A percentile compares a stretch with the other conserved stretches of the same genome.
Conservation (phyloP, 805 yeast species). For the Myxozyma vanderwaltii region DNA sequence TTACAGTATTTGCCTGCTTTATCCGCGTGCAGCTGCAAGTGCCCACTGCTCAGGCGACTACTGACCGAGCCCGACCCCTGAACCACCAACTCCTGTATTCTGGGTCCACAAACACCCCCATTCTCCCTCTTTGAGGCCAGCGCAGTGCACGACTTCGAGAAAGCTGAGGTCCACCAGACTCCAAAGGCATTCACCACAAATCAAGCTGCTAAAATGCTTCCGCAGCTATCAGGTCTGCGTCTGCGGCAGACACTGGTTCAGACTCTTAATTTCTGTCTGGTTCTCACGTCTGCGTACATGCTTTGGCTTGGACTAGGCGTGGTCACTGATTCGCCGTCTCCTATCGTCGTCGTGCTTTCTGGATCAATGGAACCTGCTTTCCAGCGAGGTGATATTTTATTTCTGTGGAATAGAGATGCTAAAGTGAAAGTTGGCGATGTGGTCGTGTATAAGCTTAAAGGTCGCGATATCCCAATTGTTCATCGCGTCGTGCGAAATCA, state of each 20-base stretch:
- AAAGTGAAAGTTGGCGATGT: slow-evolving; percentile 80
- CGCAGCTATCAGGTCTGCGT: slow-evolving; percentile 40
- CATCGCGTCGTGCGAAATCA: slow-evolving; percentile 93
- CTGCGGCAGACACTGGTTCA: slow-evolving; percentile 52
- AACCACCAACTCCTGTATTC: too few species aligned
- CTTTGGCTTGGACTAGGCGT: slow-evolving; percentile 84
- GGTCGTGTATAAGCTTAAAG: slow-evolving; percentile 84
- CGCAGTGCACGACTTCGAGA: too few species aligned
- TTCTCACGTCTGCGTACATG: slow-evolving; percentile 85
- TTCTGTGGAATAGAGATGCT: slow-evolving; percentile 82
- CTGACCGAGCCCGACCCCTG: too few species aligned
- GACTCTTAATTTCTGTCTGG: slow-evolving; percentile 71
- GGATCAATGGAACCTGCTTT: slow-evolving; percentile 99
- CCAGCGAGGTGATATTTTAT: slow-evolving; percentile 93
- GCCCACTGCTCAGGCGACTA: too few species aligned
- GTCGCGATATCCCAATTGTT: slow-evolving; percentile 84
- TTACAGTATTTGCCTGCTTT: too few species aligned
- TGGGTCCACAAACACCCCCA: too few species aligned
- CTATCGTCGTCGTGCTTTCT: slow-evolving; percentile 93
- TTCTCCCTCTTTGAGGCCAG: too few species aligned
- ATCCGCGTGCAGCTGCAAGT: too few species aligned
- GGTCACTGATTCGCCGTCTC: slow-evolving; percentile 80
- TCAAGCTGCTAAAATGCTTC: slow-evolving; percentile 11
- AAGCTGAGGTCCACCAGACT: too few species aligned
- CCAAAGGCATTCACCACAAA: too few species aligned